Evolutionary conservation across 352 stramenopile species (phyloP), one percentile per base, ranked within the genome.

Genomic region (Phytophthora pistaciae): DNA sequence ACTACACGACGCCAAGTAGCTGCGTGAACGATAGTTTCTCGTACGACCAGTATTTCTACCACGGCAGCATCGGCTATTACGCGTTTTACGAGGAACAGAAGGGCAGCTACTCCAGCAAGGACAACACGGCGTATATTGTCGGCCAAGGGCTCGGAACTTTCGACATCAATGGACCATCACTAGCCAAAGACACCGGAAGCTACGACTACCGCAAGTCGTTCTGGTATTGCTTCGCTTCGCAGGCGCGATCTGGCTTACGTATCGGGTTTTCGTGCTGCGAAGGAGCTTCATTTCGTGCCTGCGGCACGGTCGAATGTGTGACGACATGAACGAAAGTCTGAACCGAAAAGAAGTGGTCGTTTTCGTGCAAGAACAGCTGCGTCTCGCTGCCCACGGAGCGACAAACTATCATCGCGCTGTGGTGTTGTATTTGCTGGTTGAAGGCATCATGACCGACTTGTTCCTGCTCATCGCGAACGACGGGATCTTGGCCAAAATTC

Each of bases 391-490:
- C 13, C 49, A 59, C 52, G 60, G 60, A 1, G 60, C 60, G 7
- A 54, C 60, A 7, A 67, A 67, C 20, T 67, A 60, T 2, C 68
- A 75, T 16, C 61, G 68, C 16, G 16, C 40, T 20, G 27, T 18
- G 5, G 18, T 75, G 13, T 40, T 75, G 1, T 66, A 70, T 55
- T 25, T 75, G 16, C 49, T 75, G 3, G 44, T 64, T 7, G 62
- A 75, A 20, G 62, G 68, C 0, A n/a, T 75, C n/a, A 75, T 75
- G 68, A 64, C 62, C 23, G 68, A 75, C 18, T 9, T 72, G 6
- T 75, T 75, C 21, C 20, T 75, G 21, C 20, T 72, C 1, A 54
- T 74, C n/a, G 62, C 68, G 4, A 67, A 65, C 5, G 61, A 72
- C 42, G 68, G 68, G 1, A 9, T 61, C 1, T 27, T 54, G 8